phyloP scores from a whole-genome alignment of 1,284 basidiomycete species.

The Puccinia coronata region DNA sequence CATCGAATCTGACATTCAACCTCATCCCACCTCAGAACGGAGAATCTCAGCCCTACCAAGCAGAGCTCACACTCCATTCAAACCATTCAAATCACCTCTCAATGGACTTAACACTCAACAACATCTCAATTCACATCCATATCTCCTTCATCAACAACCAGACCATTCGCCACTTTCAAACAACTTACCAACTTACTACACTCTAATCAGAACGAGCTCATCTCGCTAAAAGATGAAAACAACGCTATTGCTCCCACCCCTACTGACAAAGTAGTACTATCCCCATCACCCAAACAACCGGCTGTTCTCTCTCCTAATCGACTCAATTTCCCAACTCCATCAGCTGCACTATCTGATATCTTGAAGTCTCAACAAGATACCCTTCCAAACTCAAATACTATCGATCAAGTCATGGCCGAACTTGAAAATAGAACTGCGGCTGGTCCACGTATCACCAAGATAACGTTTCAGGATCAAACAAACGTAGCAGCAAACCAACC shows the following conservation, averaged over 20 bases:
- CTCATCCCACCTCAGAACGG: not conserved
- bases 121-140: not conserved
- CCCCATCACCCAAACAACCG: not conserved
- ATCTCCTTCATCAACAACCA: slow-evolving; percentile 6
- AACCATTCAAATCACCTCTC: slow-evolving; percentile 7
- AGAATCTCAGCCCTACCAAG: slow-evolving; percentile 8
- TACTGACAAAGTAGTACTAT: no score
- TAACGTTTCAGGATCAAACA: slow-evolving; percentile 19
- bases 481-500: not conserved
- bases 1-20: not conserved
- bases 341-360: slow-evolving; percentile 8
- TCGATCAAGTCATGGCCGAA: slow-evolving; percentile 26
- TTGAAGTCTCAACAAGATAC: not conserved
- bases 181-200: not conserved
- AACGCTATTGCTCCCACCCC: not conserved
- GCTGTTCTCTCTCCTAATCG: not conserved
- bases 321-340: slow-evolving; percentile 5
- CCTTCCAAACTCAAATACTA: not conserved
- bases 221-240: not conserved
- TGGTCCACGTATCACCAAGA: slow-evolving; percentile 6
- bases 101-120: not conserved
- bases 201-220: not conserved
- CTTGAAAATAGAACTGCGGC: slow-evolving; percentile 13
- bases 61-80: slow-evolving; percentile 4
- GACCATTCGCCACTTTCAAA: not conserved